Base-by-base conservation (phyloP, 768 basidiomycete genomes). In the Tulasnella sp. region DNA sequence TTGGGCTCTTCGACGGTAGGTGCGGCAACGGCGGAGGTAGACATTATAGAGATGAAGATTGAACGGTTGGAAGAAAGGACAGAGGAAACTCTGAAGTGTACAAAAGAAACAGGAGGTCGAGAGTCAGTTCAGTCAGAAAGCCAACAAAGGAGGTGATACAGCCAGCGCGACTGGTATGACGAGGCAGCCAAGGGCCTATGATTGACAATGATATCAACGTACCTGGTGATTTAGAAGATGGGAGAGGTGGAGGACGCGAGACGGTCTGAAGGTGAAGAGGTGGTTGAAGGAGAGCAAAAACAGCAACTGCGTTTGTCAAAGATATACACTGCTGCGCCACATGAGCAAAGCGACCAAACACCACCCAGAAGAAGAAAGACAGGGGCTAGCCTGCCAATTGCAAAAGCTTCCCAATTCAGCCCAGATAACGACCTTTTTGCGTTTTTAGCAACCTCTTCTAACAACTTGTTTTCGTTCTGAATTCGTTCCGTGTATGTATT, bases 31-130 rank as follows among this genome's bases (percentile, higher is more conserved):
- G 51, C 48, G 38, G 52, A 32, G 43, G 65, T 80, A 78, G 88
- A 89, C 87, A 92, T 90, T 88, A 88, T 81, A 74, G 75, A 73
- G 5, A 23, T 45, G 55, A 19, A 38, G 29, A 43, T 45, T 38
- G 45, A 56, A 44, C 29, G 45, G 55, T 30, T 56, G 41, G 55
- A 56, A 49, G 43, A 38, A 51, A 50, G 32, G 48, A 59, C 76
- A 70, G 45, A 34, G 73, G 75, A 73, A 70, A 74, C 71, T 73
- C 30, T 9, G 51, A 24, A 53, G 63, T 52, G 61, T 56, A 56
- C 50, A 63, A 63, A 38, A 47, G 10, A 38, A 45, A 58, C 66
- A 54, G 48, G 61, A 58, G 32, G 53, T 45, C 62, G 32, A 23
- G 54, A 44, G 30, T 10, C 21, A 53, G 52, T 45, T 45, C 27